Percentiles rank a stretch among this genome's conserved stretches.
Evolutionary conservation across 164 flowering plant species (phyloP).

Genomic region (Nelumbo lutea): DNA sequence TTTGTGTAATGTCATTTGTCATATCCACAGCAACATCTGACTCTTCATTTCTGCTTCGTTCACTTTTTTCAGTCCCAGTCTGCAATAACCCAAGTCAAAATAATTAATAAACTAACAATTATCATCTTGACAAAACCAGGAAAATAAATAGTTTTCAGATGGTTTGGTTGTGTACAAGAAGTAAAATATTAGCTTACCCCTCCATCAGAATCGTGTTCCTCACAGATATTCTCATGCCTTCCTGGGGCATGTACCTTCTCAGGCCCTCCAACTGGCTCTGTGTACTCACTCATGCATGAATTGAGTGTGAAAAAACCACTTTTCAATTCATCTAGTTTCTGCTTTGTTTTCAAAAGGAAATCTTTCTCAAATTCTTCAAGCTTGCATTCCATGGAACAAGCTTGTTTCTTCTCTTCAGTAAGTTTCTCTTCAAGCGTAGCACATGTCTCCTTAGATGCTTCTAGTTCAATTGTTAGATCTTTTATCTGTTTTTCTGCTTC

Average conservation of each 20-base stretch:
- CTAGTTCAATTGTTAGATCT: conserved; percentile 32
- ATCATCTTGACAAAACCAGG: conserved; percentile 2
- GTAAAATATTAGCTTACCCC: conserved; percentile 41
- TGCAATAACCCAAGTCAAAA: conserved; percentile 20
- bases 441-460: conserved; percentile 28
- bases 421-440: conserved; percentile 28
- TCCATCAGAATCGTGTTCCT: conserved; percentile 17
- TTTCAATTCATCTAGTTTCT: conserved; percentile 56
- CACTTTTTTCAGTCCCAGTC: conserved; percentile 24
- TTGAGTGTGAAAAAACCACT: conserved; percentile 46
- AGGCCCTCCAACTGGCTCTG: conserved; percentile 22
- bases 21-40: conserved; percentile 7
- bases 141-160: neutral
- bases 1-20: conserved; percentile 4
- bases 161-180: conserved; percentile 7
- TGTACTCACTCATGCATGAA: conserved; percentile 38
- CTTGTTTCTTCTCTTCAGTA: conserved; percentile 33
- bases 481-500: conserved; percentile 40
- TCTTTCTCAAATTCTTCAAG: conserved; percentile 41
- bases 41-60: conserved; percentile 9
- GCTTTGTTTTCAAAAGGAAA: conserved; percentile 36
- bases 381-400: conserved; percentile 33
- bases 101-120: conserved; percentile 7
- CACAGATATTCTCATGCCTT: conserved; percentile 9
- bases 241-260: conserved; percentile 13